These are phyloP conservation scores for Tuber melanosporum DNA, from an alignment of 495 filamentous ascomycete genomes.

Conservation along the genomic window DNA sequence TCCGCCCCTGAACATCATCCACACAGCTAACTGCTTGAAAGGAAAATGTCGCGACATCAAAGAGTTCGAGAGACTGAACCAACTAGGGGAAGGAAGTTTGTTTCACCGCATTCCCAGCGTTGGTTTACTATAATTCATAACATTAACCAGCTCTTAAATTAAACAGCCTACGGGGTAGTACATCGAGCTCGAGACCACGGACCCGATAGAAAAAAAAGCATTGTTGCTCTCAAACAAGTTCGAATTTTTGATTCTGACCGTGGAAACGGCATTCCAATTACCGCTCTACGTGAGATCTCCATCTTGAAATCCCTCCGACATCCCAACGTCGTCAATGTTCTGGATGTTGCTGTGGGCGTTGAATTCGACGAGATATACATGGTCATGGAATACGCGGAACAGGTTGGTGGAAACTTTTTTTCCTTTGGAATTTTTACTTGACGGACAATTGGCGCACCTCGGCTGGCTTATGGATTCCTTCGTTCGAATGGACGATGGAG, in stretches of 20 bases:
- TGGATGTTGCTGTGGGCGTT: conserved; percentile 46
- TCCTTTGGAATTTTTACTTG: conserved; percentile 20
- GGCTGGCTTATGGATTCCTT: conserved; percentile 48
- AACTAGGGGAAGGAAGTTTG: conserved; percentile 48
- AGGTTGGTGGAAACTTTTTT: conserved; percentile 45
- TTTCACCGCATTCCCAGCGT: conserved; percentile 6
- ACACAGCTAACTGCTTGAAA: conserved; percentile 23
- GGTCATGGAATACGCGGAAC: conserved; percentile 51
- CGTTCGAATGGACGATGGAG: conserved; percentile 44
- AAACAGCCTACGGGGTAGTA: conserved; percentile 47
- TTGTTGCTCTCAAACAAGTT: conserved; percentile 48
- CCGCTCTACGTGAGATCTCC: conserved; percentile 47
- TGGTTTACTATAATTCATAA: neutral
- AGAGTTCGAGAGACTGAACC: conserved; percentile 46
- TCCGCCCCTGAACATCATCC: conserved; percentile 1
- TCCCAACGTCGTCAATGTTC: conserved; percentile 46
- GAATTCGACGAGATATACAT: conserved; percentile 47
- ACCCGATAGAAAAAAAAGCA: conserved; percentile 27
- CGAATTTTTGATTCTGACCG: conserved; percentile 45
- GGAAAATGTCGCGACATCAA: conserved; percentile 45
- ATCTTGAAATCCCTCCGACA: conserved; percentile 47
- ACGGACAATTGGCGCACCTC: conserved; percentile 43
- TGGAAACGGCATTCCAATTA: conserved; percentile 49
- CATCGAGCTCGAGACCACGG: conserved; percentile 44
- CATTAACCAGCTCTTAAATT: conserved; percentile 7